Evolutionary conservation across 2,329 filamentous ascomycete species (phyloP), one percentile per base, ranked within the genome.

Genomic region (Seiridium cupressi): DNA sequence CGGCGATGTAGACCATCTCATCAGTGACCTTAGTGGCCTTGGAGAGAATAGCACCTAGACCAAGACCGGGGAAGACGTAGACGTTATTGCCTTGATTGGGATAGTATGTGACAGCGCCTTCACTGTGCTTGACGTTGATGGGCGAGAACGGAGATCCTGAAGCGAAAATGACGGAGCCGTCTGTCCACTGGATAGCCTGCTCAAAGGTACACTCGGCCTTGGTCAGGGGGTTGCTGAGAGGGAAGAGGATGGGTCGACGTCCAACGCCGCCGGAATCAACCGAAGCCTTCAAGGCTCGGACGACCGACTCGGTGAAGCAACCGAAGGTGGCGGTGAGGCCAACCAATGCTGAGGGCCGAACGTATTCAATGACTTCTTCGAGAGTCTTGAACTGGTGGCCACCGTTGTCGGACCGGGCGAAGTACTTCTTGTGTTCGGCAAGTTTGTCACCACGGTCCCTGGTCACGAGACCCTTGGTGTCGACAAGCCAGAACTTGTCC

Each of bases 141-240:
- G 89, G 83, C 32, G 87, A 84, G 85, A 98, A 98, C 11, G 95
- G 95, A 54, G 93, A 97, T 64, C 95, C 95, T 5, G 93, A 97
- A 55, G 95, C 95, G 72, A 99, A 99, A 73, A 99, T 87, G 69
- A 88, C 93, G 59, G 88, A 91, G 63, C 94, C 94, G 61, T 98
- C 90, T 9, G 94, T 98, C 88, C 94, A 88, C 70, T 88, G 85
- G 70, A 98, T 85, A 13, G 95, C 95, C 72, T 95, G 91, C 81
- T 97, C 93, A 70, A 96, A 98, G 13, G 92, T 97, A 81, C 95
- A 98, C 80, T 99, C 95, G 7, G 94, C 96, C 82, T 98, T 97
- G 78, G 90, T 93, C 56, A 93, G 88, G 55, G 95, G 95, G 81
- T 99, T 98, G 77, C 92, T 96, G 48, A 99, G 88, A 58, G 94